A percentile compares a stretch with the other conserved stretches of the same genome.
Evolutionary conservation across 2,329 filamentous ascomycete species (phyloP).

Genomic region (Tolypocladium pustulatum): DNA sequence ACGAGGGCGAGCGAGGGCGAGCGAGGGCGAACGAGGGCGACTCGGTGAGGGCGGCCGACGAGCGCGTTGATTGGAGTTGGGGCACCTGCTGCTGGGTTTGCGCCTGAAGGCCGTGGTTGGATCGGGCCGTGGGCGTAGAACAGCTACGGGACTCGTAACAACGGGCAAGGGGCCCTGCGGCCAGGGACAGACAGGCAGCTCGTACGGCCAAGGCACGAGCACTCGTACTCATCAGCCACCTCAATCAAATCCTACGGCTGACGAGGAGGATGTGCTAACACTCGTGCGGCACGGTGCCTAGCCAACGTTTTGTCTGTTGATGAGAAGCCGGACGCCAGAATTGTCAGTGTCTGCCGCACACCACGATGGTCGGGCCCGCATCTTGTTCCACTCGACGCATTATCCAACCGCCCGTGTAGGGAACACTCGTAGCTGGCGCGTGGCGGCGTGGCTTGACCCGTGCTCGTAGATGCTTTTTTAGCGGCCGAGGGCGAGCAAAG

Average conservation of each 20-base stretch:
- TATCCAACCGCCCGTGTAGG: not conserved
- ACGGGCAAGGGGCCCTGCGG: not conserved
- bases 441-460: not conserved
- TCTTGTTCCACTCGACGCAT: not conserved
- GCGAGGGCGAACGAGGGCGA: not conserved
- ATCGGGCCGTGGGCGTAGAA: not conserved
- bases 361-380: no score
- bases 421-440: not conserved
- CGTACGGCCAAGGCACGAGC: not conserved
- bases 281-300: not conserved
- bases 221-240: not conserved
- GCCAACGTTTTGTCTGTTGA: not conserved
- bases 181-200: not conserved
- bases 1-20: not conserved
- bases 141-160: no score
- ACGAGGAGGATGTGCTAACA: not conserved
- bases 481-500: not conserved
- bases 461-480: not conserved
- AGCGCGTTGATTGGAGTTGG: constrained; percentile 1
- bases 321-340: not conserved
- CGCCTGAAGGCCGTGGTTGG: not conserved
- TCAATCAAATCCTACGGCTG: not conserved
- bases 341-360: no score
- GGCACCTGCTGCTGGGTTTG: not conserved
- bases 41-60: not conserved